A percentile compares a stretch with the other conserved stretches of the same genome.
phyloP scores from a whole-genome alignment of 805 yeast genomes.

The Candida maesae region DNA sequence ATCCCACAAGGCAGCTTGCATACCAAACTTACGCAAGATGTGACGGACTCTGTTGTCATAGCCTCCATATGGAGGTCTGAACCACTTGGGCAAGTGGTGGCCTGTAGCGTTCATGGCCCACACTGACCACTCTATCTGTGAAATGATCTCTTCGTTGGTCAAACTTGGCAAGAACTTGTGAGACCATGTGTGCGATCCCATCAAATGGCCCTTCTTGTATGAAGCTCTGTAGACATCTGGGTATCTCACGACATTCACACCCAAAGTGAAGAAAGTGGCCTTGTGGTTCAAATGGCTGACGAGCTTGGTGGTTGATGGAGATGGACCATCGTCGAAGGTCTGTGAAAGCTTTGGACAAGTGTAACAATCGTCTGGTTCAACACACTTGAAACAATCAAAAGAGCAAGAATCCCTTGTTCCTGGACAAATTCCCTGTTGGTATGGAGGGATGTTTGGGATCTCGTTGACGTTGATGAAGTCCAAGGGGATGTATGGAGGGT shows the following conservation, averaged over 20 bases:
- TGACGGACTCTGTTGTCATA: slow-evolving; percentile 81
- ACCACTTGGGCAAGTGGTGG: slow-evolving; percentile 83
- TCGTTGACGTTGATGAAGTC: slow-evolving; percentile 57
- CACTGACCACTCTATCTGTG: slow-evolving; percentile 90
- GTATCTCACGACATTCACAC: slow-evolving; percentile 69
- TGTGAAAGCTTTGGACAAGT: slow-evolving; percentile 77
- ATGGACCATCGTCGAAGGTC: slow-evolving; percentile 95
- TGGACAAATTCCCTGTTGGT: slow-evolving; percentile 59
- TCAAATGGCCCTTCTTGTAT: slow-evolving; percentile 61
- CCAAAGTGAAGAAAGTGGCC: slow-evolving; percentile 82
- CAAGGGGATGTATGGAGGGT: slow-evolving; percentile 85
- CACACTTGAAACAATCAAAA: slow-evolving; percentile 82
- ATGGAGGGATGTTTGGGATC: slow-evolving; percentile 47
- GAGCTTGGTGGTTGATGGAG: slow-evolving; percentile 61
- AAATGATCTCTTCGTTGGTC: slow-evolving; percentile 75
- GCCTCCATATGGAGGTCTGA: slow-evolving; percentile 96
- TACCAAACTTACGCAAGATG: slow-evolving; percentile 78
- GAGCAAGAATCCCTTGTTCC: slow-evolving; percentile 59
- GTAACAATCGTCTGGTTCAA: slow-evolving; percentile 67
- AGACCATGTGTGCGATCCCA: slow-evolving; percentile 92
- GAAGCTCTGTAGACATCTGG: slow-evolving; percentile 69
- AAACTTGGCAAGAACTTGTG: slow-evolving; percentile 80
- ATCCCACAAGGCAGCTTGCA: slow-evolving; percentile 89
- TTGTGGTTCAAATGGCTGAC: slow-evolving; percentile 49
- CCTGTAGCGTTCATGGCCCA: slow-evolving; percentile 99